Base-by-base conservation (phyloP, 441 rosid genomes). In the Pelargonium cotyledonis region DNA sequence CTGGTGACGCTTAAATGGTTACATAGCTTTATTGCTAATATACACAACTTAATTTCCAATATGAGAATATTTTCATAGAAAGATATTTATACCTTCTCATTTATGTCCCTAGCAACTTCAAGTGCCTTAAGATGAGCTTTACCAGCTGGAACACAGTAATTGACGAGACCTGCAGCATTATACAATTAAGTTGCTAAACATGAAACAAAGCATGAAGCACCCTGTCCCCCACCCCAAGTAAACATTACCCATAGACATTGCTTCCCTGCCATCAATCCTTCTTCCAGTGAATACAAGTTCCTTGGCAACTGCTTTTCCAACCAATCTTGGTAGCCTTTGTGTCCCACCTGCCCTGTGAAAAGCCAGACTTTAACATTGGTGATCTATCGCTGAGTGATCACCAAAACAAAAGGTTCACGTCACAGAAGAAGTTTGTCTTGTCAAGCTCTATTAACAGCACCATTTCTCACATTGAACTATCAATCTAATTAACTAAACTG, bases 201-300 rank as follows among this genome's bases (percentile, higher is more conserved):
- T 46, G 71, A 46, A 7, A 38, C 5, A 41, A 16, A 60, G 14
- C 5, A 15, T 40, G 60, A 70, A 68, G 61, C 65, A 46, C 47
- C 57, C 53, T 19, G 5, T 31, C 38, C 38, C 38, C 38, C 38
- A 31, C 38, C 19, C 16, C 43, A 19, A 35, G 14, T 14, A 67
- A 68, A 74, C 80, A 71, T 51, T 31, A 91, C 97, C 97, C 63
- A 87, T 78, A 2, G 76, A 78, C 72, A 81, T 66, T 44, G 97
- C 98, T 73, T 91, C 89, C 75, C 69, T 81, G 75, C 89, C 96
- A 77, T 80, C 72, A 65, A 94, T 75, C 86, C 69, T 91, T 72
- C 83, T 83, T 49, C 95, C 96, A 0, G 97, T 89, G 83, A 80
- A 87, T 79, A 94, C 86, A 74, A 94, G 86, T 70, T 94, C 96